Evolutionary conservation across 345 rosid species (phyloP).

Genomic region (Dovyalis caffra): DNA sequence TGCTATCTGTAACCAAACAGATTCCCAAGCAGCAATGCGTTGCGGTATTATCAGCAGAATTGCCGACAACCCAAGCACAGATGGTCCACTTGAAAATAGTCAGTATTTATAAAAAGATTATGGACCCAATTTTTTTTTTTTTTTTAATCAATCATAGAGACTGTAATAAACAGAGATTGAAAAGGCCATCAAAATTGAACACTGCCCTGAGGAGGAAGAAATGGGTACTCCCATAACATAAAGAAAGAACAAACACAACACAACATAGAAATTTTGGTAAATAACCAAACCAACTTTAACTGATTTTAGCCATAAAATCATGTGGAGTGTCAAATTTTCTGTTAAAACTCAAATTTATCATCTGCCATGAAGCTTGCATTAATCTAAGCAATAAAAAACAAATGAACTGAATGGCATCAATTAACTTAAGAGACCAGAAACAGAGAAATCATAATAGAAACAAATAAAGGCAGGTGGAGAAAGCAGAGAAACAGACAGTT

Average conservation of each 20-base stretch:
- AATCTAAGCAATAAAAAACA: no score
- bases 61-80: no score
- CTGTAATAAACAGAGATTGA: no score
- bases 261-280: no score
- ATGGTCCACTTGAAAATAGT: no score
- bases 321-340: neutral
- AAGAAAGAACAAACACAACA: no score
- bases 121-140: no score
- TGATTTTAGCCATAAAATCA: neutral
- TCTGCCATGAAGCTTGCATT: neutral
- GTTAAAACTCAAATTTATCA: neutral
- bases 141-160: no score
- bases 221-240: conserved; percentile 34
- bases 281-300: conserved; percentile 34
- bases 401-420: neutral
- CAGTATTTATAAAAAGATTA: no score
- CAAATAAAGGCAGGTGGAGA: neutral
- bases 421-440: neutral
- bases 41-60: no score
- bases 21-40: no score
- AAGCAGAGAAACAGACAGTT: neutral
- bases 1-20: conserved; percentile 41
- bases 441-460: neutral
- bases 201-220: conserved; percentile 3
- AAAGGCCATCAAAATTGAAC: no score